Percentiles rank a stretch among this genome's conserved stretches.
These are phyloP conservation scores for Thelonectria discophora DNA, from an alignment of 2,329 filamentous ascomycete species.

Conservation along the genomic window DNA sequence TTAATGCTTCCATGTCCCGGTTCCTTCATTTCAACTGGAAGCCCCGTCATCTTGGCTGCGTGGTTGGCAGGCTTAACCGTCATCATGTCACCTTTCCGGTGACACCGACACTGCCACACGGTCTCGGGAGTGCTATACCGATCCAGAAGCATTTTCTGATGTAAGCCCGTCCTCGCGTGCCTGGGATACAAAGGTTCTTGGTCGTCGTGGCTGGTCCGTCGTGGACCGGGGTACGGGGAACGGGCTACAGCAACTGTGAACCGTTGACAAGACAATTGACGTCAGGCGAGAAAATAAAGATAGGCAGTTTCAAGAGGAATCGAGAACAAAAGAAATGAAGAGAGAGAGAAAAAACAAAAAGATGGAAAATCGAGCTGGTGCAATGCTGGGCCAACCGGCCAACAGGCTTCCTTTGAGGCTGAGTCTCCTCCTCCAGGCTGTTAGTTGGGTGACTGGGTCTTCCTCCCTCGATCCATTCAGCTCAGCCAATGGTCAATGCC, in stretches of 20 bases:
- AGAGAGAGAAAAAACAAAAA: too few species aligned
- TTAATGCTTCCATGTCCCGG: too few species aligned
- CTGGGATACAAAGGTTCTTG: too few species aligned
- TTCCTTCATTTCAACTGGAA: background rate
- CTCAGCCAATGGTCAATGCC: conserved; percentile 24
- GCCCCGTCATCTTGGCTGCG: conserved; percentile 4
- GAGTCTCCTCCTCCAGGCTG: background rate
- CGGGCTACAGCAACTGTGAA: too few species aligned
- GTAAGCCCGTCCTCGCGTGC: conserved; percentile 28
- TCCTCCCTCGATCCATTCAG: conserved; percentile 10
- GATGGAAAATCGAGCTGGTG: too few species aligned
- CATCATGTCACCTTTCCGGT: conserved; percentile 25
- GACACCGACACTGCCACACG: conserved; percentile 17
- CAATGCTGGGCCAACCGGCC: too few species aligned
- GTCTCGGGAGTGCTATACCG: background rate
- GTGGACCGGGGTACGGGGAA: too few species aligned
- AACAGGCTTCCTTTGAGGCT: conserved; percentile 20
- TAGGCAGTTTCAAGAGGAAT: too few species aligned
- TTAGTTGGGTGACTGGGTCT: background rate
- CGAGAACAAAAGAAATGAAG: background rate
- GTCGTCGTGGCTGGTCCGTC: too few species aligned
- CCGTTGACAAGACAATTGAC: too few species aligned
- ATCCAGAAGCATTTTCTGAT: conserved; percentile 11
- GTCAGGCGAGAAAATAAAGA: too few species aligned
- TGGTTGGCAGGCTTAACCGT: conserved; percentile 6